Percentiles rank a stretch among this genome's conserved stretches.
Evolutionary conservation across 805 yeast genomes (phyloP).

Genomic region (Kazachstania kunashirensis): DNA sequence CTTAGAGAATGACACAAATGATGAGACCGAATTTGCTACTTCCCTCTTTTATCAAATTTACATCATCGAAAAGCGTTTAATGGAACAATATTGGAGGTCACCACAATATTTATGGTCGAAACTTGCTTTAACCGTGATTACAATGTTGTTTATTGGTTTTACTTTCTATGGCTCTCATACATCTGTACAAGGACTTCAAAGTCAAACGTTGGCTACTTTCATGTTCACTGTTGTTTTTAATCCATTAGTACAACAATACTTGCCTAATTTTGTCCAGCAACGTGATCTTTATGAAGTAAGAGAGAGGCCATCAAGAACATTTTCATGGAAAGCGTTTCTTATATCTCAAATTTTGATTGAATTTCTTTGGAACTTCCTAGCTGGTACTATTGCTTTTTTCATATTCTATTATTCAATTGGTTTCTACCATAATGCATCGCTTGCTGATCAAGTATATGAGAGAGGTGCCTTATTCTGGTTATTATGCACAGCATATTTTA

Average conservation of each 20-base stretch:
- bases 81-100: slow-evolving; percentile 60
- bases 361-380: slow-evolving; percentile 51
- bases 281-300: slow-evolving; percentile 63
- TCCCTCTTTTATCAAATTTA: slow-evolving; percentile 33
- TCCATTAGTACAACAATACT: slow-evolving; percentile 51
- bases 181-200: slow-evolving; percentile 63
- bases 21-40: slow-evolving; percentile 36
- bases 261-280: slow-evolving; percentile 52
- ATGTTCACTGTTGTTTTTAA: slow-evolving; percentile 52
- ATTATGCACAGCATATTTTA: slow-evolving; percentile 36
- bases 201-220: slow-evolving; percentile 69
- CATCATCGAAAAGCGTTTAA: slow-evolving; percentile 44
- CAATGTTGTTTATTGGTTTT: slow-evolving; percentile 64
- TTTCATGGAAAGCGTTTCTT: slow-evolving; percentile 57
- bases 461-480: slow-evolving; percentile 52
- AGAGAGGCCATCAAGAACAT: slow-evolving; percentile 65
- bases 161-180: slow-evolving; percentile 59
- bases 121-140: slow-evolving; percentile 40
- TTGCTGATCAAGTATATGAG: slow-evolving; percentile 37
- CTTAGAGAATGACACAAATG: not conserved
- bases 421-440: slow-evolving; percentile 52
- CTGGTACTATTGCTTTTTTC: slow-evolving; percentile 54
- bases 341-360: slow-evolving; percentile 56
- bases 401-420: slow-evolving; percentile 69
- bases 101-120: slow-evolving; percentile 55